Base-by-base conservation (phyloP, 1,284 basidiomycete species). In the Fomes fomentarius region DNA sequence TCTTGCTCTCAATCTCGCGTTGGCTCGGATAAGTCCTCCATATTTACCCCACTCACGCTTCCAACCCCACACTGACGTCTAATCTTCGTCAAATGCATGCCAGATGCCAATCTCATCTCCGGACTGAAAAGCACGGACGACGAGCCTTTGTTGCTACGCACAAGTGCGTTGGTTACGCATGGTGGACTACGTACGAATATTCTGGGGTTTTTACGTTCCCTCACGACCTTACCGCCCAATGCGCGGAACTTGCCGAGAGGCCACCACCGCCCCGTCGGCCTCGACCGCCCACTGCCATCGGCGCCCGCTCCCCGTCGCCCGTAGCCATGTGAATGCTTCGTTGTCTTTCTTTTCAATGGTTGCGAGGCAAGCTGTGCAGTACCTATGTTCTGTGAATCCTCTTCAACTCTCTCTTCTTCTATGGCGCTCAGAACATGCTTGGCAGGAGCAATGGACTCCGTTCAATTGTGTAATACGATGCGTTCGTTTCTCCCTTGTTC, bases 1-100 rank as follows among this genome's bases (percentile, higher is more conserved):
- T 15, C 21, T 19, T 24, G 12, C 14, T 12, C 10, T 26, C 12
- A 22, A 41, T 42, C 4, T 28, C n/a, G 41, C 41, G 7, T 40
- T 40, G 21, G 7, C 7, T 45, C 43, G 43, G 28, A 45, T 45
- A 45, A 45, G 43, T 45, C 8, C n/a, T 5, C 15, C n/a, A n/a
- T n/a, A n/a, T n/a, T n/a, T n/a, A 25, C 41, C 41, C 41, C 41
- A 42, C 41, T 26, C 40, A 38, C 21, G 25, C 19, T 30, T 19
- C 44, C 26, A 22, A 33, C 42, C 38, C 37, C 37, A 42, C 40
- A 50, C 31, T 50, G 48, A 50, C 48, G 40, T 43, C 48, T 30
- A n/a, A 37, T 37, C 34, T n/a, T 37, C 34, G 34, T 37, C 34
- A 37, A 37, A 1, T 30, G 28, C 28, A 6, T 12, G 7, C 28